phyloP scores from a whole-genome alignment of 495 filamentous ascomycete genomes.

The Penicillium paxilli region DNA sequence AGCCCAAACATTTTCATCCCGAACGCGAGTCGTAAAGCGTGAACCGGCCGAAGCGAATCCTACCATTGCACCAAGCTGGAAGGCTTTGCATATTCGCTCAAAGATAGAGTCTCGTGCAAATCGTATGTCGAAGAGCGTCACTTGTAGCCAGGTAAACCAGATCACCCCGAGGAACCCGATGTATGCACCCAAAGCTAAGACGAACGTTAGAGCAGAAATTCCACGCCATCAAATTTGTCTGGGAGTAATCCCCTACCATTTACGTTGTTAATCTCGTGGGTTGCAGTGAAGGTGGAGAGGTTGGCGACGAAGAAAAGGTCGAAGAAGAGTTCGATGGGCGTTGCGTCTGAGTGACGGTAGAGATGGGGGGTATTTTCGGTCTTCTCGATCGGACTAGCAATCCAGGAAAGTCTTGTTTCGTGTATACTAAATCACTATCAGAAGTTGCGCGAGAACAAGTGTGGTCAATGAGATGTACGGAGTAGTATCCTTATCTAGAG shows the following conservation, averaged over 20 bases:
- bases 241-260: conserved; percentile 28
- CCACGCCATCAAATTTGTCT: not conserved
- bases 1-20: conserved; percentile 42
- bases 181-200: conserved; percentile 47
- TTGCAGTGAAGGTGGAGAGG: conserved; percentile 60
- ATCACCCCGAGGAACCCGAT: conserved; percentile 66
- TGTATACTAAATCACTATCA: not conserved
- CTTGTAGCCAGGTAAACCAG: conserved; percentile 74
- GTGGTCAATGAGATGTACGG: no score
- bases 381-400: conserved; percentile 35
- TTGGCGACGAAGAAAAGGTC: conserved; percentile 72
- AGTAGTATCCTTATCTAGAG: conserved; percentile 3
- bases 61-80: conserved; percentile 64
- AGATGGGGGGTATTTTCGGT: conserved; percentile 24
- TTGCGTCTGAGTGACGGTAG: conserved; percentile 46
- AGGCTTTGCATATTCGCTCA: conserved; percentile 61
- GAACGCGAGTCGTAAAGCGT: conserved; percentile 49
- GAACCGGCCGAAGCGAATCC: conserved; percentile 63
- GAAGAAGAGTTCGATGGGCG: conserved; percentile 62
- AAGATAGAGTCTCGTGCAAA: conserved; percentile 68
- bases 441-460: not conserved
- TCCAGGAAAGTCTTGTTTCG: conserved; percentile 18
- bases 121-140: conserved; percentile 66
- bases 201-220: conserved; percentile 4
- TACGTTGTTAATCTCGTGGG: conserved; percentile 52